Base-by-base conservation (phyloP, 164 flowering plant species). In the Vitis vinifera region DNA sequence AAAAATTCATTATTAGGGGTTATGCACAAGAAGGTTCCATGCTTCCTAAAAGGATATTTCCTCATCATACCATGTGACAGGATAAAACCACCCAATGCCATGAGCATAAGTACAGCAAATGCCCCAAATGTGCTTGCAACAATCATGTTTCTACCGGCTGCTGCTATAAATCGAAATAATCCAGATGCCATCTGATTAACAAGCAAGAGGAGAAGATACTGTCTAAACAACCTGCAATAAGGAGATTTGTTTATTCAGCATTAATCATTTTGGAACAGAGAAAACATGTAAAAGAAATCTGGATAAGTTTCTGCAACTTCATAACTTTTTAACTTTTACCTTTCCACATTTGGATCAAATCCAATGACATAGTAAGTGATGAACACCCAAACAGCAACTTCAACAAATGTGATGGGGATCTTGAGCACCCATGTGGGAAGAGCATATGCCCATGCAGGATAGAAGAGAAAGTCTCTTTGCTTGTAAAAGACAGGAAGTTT, bases 351-450 rank as follows among this genome's bases (percentile, higher is more conserved):
- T 9, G 95, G 91, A 51, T 86, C 92, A 56, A 82, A 77, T 17
- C 91, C 93, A 62, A 85, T 74, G 15, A 80, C 81, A 77, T 89
- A 91, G 44, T 91, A 89, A 2, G 91, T 82, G 9, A 82, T 59
- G 68, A 76, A 13, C 9, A 85, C 82, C 86, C 87, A 85, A 37
- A 91, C 53, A 8, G 68, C 74, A 29, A 83, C 80, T 67, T 91
- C 97, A 4, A 89, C 1, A 29, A 85, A 53, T 9, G 88, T 65
- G 8, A 88, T 58, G 1, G 97, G 97, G n/a, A 89, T 80, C 74
- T 82, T 83, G 67, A 82, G 73, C 29, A 91, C 73, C 85, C 84
- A 89, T 52, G 81, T 71, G 10, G 96, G 86, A 23, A 91, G 76
- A 8, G 89, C 73, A 67, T 76, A 87, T 15, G 85, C 82, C 94